These are phyloP conservation scores for Fusarium coicis DNA, from an alignment of 2,329 filamentous ascomycete species.

Conservation along the genomic window DNA sequence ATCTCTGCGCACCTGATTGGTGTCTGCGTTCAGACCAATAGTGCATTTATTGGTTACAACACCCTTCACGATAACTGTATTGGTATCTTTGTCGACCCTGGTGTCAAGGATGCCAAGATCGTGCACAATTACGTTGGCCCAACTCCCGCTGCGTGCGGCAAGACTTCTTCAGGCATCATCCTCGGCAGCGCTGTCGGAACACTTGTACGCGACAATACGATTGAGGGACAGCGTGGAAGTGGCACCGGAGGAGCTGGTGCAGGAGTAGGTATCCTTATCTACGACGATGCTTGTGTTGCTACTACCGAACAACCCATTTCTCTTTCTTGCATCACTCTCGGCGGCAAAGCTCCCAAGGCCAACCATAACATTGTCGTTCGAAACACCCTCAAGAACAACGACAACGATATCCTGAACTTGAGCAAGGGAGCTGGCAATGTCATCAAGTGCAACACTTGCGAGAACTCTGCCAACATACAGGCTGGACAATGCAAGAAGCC, in stretches of 20 bases:
- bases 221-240: slow-evolving; percentile 40
- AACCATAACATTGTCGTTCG: slow-evolving; percentile 43
- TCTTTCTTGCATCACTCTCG: slow-evolving; percentile 27
- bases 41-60: slow-evolving; percentile 48
- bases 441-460: slow-evolving; percentile 41
- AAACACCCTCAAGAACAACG: slow-evolving; percentile 47
- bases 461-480: slow-evolving; percentile 4
- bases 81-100: slow-evolving; percentile 49
- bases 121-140: slow-evolving; percentile 44
- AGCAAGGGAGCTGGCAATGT: slow-evolving; percentile 38
- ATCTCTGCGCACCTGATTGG: slow-evolving; percentile 47
- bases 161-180: slow-evolving; percentile 39
- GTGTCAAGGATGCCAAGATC: slow-evolving; percentile 45
- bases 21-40: slow-evolving; percentile 50
- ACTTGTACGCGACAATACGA: slow-evolving; percentile 43
- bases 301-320: neutral
- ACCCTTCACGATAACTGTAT: slow-evolving; percentile 46
- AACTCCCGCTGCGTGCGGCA: slow-evolving; percentile 22
- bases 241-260: slow-evolving; percentile 30
- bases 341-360: slow-evolving; percentile 28
- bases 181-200: slow-evolving; percentile 45
- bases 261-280: slow-evolving; percentile 38
- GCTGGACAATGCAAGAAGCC: slow-evolving; percentile 18
- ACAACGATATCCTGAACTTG: slow-evolving; percentile 37
- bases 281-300: slow-evolving; percentile 38